Percentiles rank a stretch among this genome's conserved stretches.
Evolutionary conservation across 2,329 filamentous ascomycete species (phyloP).

Genomic region (Aureobasidium uvarum): DNA sequence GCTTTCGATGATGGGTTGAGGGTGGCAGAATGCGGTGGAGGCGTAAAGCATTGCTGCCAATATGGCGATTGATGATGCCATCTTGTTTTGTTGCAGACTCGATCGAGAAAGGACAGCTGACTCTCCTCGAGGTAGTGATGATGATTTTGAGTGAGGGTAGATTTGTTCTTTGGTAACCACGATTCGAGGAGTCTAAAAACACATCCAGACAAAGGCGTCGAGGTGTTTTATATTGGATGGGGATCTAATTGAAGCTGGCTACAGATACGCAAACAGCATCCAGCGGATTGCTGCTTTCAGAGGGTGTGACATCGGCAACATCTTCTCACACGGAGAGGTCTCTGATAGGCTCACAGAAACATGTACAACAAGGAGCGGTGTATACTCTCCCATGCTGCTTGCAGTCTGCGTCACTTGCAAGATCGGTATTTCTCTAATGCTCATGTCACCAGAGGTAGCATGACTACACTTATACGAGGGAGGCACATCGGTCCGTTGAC

Average conservation of each 20-base stretch:
- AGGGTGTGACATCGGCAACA: background rate
- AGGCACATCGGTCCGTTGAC: background rate
- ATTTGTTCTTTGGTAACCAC: background rate
- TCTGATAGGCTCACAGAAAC: background rate
- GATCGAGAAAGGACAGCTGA: background rate
- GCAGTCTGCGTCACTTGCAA: background rate
- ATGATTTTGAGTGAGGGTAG: no score
- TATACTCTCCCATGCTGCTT: background rate
- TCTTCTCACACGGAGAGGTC: background rate
- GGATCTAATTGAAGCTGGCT: background rate
- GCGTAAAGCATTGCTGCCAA: conserved; percentile 1
- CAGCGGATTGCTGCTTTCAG: background rate
- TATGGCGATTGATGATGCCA: conserved; percentile 5
- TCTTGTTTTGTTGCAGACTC: background rate
- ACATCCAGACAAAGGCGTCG: background rate
- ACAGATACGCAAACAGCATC: background rate
- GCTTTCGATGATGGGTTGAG: background rate
- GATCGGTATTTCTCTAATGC: no score
- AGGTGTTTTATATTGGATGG: background rate
- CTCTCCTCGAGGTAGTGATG: background rate
- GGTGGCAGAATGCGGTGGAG: background rate
- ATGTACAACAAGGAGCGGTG: conserved; percentile 5
- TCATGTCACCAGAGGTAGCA: conserved; percentile 2
- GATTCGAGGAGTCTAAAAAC: background rate
- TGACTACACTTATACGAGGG: background rate